phyloP scores from a whole-genome alignment of 2,329 filamentous ascomycete species.

The Falciphora oryzae region DNA sequence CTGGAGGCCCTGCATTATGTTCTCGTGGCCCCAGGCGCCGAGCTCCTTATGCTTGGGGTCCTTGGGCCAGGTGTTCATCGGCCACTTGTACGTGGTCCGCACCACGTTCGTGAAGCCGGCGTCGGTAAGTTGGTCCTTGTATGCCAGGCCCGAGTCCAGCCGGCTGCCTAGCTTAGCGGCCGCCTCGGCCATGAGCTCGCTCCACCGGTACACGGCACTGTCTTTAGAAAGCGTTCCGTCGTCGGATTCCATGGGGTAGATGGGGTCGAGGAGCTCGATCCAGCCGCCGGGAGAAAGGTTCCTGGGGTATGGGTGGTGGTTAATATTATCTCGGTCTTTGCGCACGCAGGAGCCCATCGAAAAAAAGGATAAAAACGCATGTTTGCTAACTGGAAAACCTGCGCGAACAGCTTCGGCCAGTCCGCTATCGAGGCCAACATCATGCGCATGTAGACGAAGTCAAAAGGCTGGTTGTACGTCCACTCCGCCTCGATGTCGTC shows the following conservation, averaged over 20 bases:
- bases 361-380: background rate
- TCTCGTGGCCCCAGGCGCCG: constrained; percentile 5
- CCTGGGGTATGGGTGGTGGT: background rate
- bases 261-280: constrained; percentile 20
- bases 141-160: constrained; percentile 19
- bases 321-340: too few relatives aligned
- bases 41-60: constrained; percentile 41
- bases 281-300: constrained; percentile 19
- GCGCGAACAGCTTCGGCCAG: constrained; percentile 16
- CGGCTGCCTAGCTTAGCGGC: constrained; percentile 16
- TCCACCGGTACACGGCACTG: constrained; percentile 19
- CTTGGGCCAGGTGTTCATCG: constrained; percentile 41
- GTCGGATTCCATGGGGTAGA: constrained; percentile 15
- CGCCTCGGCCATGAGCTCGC: constrained; percentile 16
- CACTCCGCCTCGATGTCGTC: constrained; percentile 19
- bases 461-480: constrained; percentile 15
- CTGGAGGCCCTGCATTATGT: constrained; percentile 14
- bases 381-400: constrained; percentile 10
- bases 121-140: constrained; percentile 34
- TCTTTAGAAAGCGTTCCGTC: constrained; percentile 22
- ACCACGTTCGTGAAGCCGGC: constrained; percentile 45
- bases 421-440: constrained; percentile 16
- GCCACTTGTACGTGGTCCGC: constrained; percentile 38
- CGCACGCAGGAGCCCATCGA: too few relatives aligned
- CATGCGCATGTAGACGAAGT: constrained; percentile 16